A percentile compares a stretch with the other conserved stretches of the same genome.
These are phyloP conservation scores for Silene uniflora DNA, from an alignment of 148 eudicot genomes.

Conservation along the genomic window DNA sequence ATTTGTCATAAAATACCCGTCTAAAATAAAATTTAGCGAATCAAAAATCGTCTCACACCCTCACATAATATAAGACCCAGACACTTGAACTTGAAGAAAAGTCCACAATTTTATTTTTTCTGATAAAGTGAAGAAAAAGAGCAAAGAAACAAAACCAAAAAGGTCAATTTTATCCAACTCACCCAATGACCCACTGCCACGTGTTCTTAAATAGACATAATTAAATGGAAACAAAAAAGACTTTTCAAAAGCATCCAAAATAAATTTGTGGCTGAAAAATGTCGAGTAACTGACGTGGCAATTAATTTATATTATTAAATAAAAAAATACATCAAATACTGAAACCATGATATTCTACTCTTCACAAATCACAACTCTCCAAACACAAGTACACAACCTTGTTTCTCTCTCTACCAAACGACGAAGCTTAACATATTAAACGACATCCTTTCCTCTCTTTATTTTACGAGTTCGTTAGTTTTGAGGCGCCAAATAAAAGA, in stretches of 20 bases:
- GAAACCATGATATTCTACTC: slow-evolving; percentile 28
- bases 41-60: too few species aligned
- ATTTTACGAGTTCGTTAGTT: not conserved
- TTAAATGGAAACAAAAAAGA: not conserved
- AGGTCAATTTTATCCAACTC: not conserved
- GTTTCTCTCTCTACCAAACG: slow-evolving; percentile 7
- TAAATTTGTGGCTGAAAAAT: slow-evolving; percentile 77
- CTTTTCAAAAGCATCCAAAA: slow-evolving; percentile 11
- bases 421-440: not conserved
- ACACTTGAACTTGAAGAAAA: not conserved
- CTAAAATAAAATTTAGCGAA: too few species aligned
- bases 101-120: not conserved
- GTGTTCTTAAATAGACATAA: slow-evolving; percentile 5
- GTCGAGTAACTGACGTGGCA: slow-evolving; percentile 53
- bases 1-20: too few species aligned
- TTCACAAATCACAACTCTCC: slow-evolving; percentile 12
- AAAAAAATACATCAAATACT: slow-evolving; percentile 52
- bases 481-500: not conserved
- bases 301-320: slow-evolving; percentile 8
- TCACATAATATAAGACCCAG: too few species aligned
- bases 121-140: not conserved
- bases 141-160: not conserved
- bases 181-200: slow-evolving; percentile 23
- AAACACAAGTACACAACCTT: not conserved
- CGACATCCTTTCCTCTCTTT: not conserved